These are phyloP conservation scores for Trichophaea hybrida DNA, from an alignment of 2,329 filamentous ascomycete species.

Conservation along the genomic window DNA sequence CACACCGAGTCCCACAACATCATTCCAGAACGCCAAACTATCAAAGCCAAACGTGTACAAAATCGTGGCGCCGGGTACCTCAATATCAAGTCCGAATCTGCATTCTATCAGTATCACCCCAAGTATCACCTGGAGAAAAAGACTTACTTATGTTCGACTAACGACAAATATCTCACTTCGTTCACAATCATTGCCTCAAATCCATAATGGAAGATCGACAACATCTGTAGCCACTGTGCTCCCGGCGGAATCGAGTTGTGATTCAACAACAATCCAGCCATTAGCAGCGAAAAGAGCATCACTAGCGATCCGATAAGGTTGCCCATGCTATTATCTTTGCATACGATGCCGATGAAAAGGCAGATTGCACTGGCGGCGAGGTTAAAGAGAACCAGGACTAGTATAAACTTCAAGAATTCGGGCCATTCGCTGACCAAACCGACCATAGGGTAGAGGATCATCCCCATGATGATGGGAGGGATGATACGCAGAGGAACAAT, in stretches of 20 bases:
- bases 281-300: slow-evolving; percentile 93
- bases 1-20: slow-evolving; percentile 65
- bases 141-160: slow-evolving; percentile 78
- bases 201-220: slow-evolving; percentile 89
- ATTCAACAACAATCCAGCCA: slow-evolving; percentile 86
- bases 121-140: no score
- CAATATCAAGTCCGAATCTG: slow-evolving; percentile 65
- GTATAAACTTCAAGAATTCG: slow-evolving; percentile 81
- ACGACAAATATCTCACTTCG: slow-evolving; percentile 76
- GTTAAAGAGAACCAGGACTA: slow-evolving; percentile 91
- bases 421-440: slow-evolving; percentile 67
- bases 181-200: slow-evolving; percentile 96
- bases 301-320: slow-evolving; percentile 88
- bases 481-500: slow-evolving; percentile 88
- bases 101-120: slow-evolving; percentile 4
- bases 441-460: slow-evolving; percentile 96
- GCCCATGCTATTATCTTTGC: slow-evolving; percentile 79
- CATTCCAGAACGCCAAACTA: slow-evolving; percentile 69
- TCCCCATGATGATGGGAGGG: slow-evolving; percentile 85
- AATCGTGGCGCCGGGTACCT: slow-evolving; percentile 86
- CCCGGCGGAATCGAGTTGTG: slow-evolving; percentile 79
- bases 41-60: slow-evolving; percentile 90
- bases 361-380: slow-evolving; percentile 85
- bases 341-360: slow-evolving; percentile 89
- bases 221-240: slow-evolving; percentile 75